Conservation (phyloP, 768 basidiomycete genomes). For the Crucibulum laeve region DNA sequence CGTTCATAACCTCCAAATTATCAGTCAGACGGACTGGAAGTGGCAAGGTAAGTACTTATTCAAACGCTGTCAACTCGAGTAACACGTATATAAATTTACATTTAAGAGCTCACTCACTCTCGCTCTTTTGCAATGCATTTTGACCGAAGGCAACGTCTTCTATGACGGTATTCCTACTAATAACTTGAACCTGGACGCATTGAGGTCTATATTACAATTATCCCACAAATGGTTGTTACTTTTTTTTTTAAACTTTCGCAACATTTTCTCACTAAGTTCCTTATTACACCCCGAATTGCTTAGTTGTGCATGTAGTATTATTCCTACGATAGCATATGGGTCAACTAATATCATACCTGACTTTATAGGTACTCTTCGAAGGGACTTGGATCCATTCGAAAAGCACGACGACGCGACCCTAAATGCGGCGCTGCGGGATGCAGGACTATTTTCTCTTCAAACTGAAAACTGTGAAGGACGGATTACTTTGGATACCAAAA, state of each 20-base stretch:
- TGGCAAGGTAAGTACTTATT: constrained; percentile 24
- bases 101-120: constrained; percentile 43
- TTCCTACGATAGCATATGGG: not conserved
- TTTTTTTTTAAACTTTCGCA: not conserved
- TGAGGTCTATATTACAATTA: constrained; percentile 54
- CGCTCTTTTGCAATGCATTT: constrained; percentile 50
- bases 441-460: constrained; percentile 27
- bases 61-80: not conserved
- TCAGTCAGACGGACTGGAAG: constrained; percentile 33
- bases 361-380: constrained; percentile 34
- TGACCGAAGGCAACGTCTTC: constrained; percentile 44
- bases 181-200: constrained; percentile 44
- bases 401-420: constrained; percentile 40
- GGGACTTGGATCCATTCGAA: constrained; percentile 56
- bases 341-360: not conserved
- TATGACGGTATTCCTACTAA: constrained; percentile 46
- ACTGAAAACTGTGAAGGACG: constrained; percentile 40
- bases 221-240: constrained; percentile 34
- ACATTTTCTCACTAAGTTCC: not conserved
- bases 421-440: constrained; percentile 27
- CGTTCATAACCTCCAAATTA: no score
- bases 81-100: not conserved
- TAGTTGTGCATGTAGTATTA: constrained; percentile 11
- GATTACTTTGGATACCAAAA: constrained; percentile 36
- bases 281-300: constrained; percentile 35